Percentiles rank a stretch among this genome's conserved stretches.
Conservation (phyloP, 306 rosid genomes). For the Medicago ruthenica region DNA sequence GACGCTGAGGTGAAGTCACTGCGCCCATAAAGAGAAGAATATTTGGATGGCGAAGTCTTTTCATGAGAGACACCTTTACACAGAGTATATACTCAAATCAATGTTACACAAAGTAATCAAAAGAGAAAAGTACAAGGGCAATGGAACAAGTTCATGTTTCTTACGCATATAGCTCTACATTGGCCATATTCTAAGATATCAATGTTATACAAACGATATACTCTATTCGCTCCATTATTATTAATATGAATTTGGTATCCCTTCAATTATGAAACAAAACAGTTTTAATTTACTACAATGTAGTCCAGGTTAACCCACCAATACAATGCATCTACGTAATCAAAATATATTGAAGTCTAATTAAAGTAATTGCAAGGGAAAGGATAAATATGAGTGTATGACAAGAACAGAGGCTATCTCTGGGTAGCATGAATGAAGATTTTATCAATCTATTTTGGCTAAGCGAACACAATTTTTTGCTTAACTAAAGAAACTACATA, state of each 20-base stretch:
- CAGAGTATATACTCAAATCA: slow-evolving; percentile 44
- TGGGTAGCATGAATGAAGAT: neutral
- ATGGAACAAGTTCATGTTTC: neutral
- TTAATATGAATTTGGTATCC: neutral
- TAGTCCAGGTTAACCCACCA: no score
- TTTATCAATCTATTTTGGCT: neutral
- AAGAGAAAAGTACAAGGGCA: neutral
- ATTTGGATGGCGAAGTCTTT: slow-evolving; percentile 96
- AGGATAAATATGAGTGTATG: no score
- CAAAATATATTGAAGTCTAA: no score
- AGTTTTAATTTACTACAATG: neutral
- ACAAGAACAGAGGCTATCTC: no score
- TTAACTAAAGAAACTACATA: neutral
- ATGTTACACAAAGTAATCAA: slow-evolving; percentile 24
- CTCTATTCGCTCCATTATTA: neutral
- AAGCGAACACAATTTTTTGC: neutral
- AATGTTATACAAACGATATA: no score
- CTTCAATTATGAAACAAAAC: neutral
- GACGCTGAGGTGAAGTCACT: slow-evolving; percentile 90
- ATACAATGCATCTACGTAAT: no score
- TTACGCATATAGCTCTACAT: neutral
- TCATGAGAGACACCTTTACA: slow-evolving; percentile 88
- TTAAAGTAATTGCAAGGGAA: no score
- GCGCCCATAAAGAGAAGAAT: slow-evolving; percentile 98
- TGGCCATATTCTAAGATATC: no score